Percentiles rank a stretch among this genome's conserved stretches.
These are phyloP conservation scores for Capronia americana DNA, from an alignment of 2,329 filamentous ascomycete species.

Conservation along the genomic window DNA sequence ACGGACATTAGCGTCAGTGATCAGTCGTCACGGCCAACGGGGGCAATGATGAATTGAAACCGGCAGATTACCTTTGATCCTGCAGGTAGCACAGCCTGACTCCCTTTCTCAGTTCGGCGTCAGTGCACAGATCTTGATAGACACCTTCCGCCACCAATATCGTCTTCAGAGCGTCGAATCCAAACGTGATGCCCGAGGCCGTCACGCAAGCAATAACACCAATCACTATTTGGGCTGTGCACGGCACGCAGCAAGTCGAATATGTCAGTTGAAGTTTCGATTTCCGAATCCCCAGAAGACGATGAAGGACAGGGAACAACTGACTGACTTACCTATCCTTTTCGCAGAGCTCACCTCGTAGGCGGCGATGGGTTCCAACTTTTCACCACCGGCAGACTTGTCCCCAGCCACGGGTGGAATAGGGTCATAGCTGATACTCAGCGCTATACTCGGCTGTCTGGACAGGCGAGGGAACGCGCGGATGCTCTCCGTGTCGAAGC, in stretches of 20 bases:
- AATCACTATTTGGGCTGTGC: conserved; percentile 64
- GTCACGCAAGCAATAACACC: conserved; percentile 77
- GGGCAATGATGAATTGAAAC: not conserved
- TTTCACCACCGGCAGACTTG: conserved; percentile 45
- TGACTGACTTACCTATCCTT: conserved; percentile 43
- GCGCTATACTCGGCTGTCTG: conserved; percentile 47
- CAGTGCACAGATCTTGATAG: conserved; percentile 69
- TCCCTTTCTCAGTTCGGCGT: conserved; percentile 55
- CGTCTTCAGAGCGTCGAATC: conserved; percentile 83
- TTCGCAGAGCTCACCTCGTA: conserved; percentile 56
- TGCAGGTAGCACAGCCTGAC: conserved; percentile 63
- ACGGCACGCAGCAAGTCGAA: not conserved
- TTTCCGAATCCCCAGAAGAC: not conserved
- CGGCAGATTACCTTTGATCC: conserved; percentile 53
- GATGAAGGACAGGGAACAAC: not conserved
- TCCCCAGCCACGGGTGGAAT: conserved; percentile 45
- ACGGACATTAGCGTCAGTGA: not conserved
- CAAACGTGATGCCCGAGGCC: conserved; percentile 80
- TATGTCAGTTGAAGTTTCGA: not conserved
- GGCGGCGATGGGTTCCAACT: conserved; percentile 53
- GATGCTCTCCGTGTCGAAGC: conserved; percentile 23
- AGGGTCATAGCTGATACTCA: conserved; percentile 57
- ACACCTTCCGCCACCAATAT: conserved; percentile 76
- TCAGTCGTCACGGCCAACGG: not conserved
- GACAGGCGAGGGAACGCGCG: conserved; percentile 10